Conservation (phyloP, 208 protist genomes). For the Trypanosoma boissoni region DNA sequence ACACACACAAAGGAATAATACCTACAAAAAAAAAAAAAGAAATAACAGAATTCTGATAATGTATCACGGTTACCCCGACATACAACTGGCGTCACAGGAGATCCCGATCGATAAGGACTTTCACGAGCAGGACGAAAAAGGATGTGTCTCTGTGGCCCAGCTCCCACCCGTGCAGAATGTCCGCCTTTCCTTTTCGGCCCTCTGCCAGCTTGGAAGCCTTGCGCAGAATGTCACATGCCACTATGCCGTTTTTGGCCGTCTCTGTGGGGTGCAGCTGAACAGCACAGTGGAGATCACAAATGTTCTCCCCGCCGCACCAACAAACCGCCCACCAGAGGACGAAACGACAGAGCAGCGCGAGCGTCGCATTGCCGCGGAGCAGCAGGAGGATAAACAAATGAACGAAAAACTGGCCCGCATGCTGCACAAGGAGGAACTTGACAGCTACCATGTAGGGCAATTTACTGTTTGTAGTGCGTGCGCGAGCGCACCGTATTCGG, state of each 20-base stretch:
- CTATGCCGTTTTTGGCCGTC: slow-evolving; percentile 38
- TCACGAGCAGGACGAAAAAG: slow-evolving; percentile 29
- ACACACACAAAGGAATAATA: no score
- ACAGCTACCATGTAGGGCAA: slow-evolving; percentile 56
- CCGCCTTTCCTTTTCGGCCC: slow-evolving; percentile 47
- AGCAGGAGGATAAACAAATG: slow-evolving; percentile 13
- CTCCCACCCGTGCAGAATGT: slow-evolving; percentile 30
- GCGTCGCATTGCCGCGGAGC: slow-evolving; percentile 15
- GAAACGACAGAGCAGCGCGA: slow-evolving; percentile 30
- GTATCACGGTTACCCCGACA: slow-evolving; percentile 44
- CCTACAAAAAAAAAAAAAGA: no score
- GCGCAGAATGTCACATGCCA: slow-evolving; percentile 33
- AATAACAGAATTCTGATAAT: slow-evolving; percentile 14
- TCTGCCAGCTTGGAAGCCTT: slow-evolving; percentile 46
- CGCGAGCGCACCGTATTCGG: slow-evolving; percentile 38
- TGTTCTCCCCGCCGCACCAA: slow-evolving; percentile 26
- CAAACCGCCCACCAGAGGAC: slow-evolving; percentile 18
- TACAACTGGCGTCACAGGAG: slow-evolving; percentile 35
- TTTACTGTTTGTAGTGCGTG: slow-evolving; percentile 53
- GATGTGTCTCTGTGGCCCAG: slow-evolving; percentile 25
- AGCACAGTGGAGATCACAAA: slow-evolving; percentile 53
- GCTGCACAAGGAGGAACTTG: slow-evolving; percentile 49
- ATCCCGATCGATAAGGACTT: slow-evolving; percentile 27
- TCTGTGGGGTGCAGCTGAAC: slow-evolving; percentile 58
- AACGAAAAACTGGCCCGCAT: slow-evolving; percentile 29